A percentile compares a stretch with the other conserved stretches of the same genome.
phyloP scores from a whole-genome alignment of 2,329 filamentous ascomycete genomes.

The Chalara sp. region DNA sequence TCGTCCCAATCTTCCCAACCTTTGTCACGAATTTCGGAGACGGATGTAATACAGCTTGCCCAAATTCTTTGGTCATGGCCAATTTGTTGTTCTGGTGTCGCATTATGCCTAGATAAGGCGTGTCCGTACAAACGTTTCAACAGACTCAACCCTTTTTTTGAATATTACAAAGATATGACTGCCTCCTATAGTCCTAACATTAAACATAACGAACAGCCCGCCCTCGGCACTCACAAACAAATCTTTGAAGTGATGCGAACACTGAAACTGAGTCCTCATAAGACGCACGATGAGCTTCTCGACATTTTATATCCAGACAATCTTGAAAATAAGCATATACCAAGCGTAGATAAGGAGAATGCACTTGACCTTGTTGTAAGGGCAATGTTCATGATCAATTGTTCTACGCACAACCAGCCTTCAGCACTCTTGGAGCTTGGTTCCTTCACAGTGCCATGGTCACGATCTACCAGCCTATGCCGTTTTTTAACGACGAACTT shows the following conservation, averaged over 20 bases:
- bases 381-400: slow-evolving; percentile 21
- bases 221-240: slow-evolving; percentile 19
- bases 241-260: slow-evolving; percentile 16
- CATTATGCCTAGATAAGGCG: no score
- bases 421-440: slow-evolving; percentile 18
- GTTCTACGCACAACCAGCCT: slow-evolving; percentile 13
- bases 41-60: no score
- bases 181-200: slow-evolving; percentile 14
- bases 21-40: no score
- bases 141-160: no score
- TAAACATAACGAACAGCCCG: slow-evolving; percentile 9
- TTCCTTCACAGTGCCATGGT: slow-evolving; percentile 15
- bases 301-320: slow-evolving; percentile 9
- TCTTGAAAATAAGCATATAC: no score
- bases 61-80: no score
- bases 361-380: slow-evolving; percentile 21
- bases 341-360: slow-evolving; percentile 18
- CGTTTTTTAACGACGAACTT: no score
- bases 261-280: slow-evolving; percentile 14
- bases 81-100: no score
- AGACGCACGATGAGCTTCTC: slow-evolving; percentile 10
- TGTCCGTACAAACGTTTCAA: no score
- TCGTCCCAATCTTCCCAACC: no score
- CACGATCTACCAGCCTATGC: no score
- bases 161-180: no score